Evolutionary conservation across 2,329 filamentous ascomycete genomes (phyloP).

Genomic region (Beauveria scarabaeidicola): DNA sequence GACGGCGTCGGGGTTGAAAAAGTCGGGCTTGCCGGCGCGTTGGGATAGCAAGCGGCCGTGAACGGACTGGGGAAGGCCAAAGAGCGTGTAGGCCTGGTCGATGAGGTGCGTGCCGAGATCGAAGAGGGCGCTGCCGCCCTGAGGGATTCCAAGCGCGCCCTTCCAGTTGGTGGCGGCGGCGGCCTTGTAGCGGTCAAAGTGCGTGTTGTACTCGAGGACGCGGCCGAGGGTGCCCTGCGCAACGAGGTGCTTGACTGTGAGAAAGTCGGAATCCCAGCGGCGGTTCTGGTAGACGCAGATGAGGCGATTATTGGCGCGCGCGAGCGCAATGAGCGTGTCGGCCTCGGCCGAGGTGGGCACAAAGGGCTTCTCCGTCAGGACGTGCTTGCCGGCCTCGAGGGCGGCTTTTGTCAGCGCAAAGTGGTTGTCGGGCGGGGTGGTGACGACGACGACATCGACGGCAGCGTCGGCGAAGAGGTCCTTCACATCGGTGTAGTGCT

Average conservation of each 20-base stretch:
- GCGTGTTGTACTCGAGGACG: conserved; percentile 69
- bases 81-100: conserved; percentile 64
- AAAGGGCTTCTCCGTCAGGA: conserved; percentile 77
- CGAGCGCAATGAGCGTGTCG: conserved; percentile 48
- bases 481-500: conserved; percentile 54
- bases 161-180: conserved; percentile 59
- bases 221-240: conserved; percentile 53
- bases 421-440: conserved; percentile 65
- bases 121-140: conserved; percentile 61
- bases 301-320: conserved; percentile 40
- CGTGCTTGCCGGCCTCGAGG: conserved; percentile 64
- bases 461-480: conserved; percentile 56
- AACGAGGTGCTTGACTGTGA: conserved; percentile 58
- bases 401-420: conserved; percentile 56
- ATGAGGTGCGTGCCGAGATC: conserved; percentile 70
- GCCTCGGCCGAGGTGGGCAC: conserved; percentile 64
- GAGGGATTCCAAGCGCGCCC: conserved; percentile 44
- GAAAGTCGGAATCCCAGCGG: conserved; percentile 69
- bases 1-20: conserved; percentile 48
- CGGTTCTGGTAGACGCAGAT: conserved; percentile 70
- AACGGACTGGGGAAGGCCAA: conserved; percentile 59
- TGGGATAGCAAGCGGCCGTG: conserved; percentile 62
- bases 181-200: conserved; percentile 68
- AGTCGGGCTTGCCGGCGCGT: conserved; percentile 35
- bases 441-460: conserved; percentile 62